Evolutionary conservation across 2,329 filamentous ascomycete genomes (phyloP).

Genomic region (Seiridium unicorne): DNA sequence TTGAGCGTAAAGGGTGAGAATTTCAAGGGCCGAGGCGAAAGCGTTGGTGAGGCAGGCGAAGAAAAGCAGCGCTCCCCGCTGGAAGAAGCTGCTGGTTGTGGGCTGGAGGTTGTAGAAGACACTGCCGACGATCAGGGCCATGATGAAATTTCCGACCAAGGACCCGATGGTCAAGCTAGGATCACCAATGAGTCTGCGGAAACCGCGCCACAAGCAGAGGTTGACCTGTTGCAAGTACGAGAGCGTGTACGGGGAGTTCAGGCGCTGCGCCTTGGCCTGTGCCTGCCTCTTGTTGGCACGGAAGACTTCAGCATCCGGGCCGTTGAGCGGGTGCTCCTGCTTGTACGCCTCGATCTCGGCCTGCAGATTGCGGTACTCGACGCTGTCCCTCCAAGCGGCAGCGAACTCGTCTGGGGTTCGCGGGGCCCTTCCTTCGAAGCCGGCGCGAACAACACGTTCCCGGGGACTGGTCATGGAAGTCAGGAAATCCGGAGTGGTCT

Average conservation of each 20-base stretch:
- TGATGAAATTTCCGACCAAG: conserved; percentile 67
- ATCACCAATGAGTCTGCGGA: conserved; percentile 14
- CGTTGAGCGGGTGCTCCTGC: conserved; percentile 45
- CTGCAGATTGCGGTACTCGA: conserved; percentile 46
- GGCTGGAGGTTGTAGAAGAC: conserved; percentile 73
- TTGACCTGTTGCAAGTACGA: conserved; percentile 18
- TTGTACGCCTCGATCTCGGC: conserved; percentile 54
- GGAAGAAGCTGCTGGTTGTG: conserved; percentile 68
- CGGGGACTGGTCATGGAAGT: conserved; percentile 63
- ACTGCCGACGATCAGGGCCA: conserved; percentile 72
- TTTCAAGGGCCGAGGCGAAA: conserved; percentile 75
- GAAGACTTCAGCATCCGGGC: conserved; percentile 52
- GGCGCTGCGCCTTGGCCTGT: conserved; percentile 14
- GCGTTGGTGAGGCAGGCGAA: conserved; percentile 83
- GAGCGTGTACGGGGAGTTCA: conserved; percentile 19
- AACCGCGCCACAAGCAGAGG: conserved; percentile 18
- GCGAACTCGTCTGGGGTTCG: conserved; percentile 61
- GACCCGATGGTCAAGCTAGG: conserved; percentile 38
- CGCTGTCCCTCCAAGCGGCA: conserved; percentile 51
- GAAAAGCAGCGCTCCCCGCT: conserved; percentile 76
- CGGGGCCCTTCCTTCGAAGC: conserved; percentile 53
- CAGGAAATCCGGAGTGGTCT: conserved; percentile 68
- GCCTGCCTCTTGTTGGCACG: conserved; percentile 56
- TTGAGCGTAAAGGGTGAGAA: conserved; percentile 80
- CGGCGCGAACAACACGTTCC: conserved; percentile 51